phyloP scores from a whole-genome alignment of 1,139 yeast genomes.

The Pichia sorboxylosa region DNA sequence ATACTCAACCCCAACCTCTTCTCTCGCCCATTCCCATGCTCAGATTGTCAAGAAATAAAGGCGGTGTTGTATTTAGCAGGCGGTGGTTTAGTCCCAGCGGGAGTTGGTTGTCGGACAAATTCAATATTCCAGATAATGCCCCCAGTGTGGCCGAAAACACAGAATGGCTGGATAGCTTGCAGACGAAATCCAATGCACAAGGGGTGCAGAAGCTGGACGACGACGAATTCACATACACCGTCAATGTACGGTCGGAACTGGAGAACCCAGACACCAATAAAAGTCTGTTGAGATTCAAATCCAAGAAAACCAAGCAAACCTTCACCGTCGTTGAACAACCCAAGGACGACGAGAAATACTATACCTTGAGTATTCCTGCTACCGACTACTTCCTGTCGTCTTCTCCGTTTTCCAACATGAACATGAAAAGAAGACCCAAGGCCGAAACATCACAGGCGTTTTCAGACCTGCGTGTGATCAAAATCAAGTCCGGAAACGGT shows the following conservation, averaged over 20 bases:
- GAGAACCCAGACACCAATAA: constrained; percentile 15
- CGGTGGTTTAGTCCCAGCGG: too few relatives aligned
- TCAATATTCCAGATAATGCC: constrained; percentile 34
- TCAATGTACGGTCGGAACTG: constrained; percentile 10
- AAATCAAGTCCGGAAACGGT: constrained; percentile 70
- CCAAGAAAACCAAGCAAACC: constrained; percentile 8
- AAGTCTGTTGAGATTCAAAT: constrained; percentile 8
- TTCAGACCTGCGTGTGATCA: constrained; percentile 56
- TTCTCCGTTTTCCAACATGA: constrained; percentile 28
- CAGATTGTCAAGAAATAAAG: too few relatives aligned
- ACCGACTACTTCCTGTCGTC: constrained; percentile 28
- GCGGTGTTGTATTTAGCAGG: too few relatives aligned
- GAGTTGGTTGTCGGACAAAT: too few relatives aligned
- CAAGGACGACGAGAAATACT: constrained; percentile 14
- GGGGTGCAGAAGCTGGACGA: constrained; percentile 6
- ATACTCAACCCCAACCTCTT: too few relatives aligned
- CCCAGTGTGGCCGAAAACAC: constrained; percentile 36
- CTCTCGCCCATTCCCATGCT: too few relatives aligned
- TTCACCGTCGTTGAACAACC: constrained; percentile 12
- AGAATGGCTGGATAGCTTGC: constrained; percentile 29
- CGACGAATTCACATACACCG: constrained; percentile 13
- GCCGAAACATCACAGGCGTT: constrained; percentile 28
- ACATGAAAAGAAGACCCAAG: constrained; percentile 28
- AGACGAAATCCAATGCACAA: background rate
- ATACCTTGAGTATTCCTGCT: constrained; percentile 26